A percentile compares a stretch with the other conserved stretches of the same genome.
phyloP scores from a whole-genome alignment of 2,329 filamentous ascomycete species.

The Nannizzia gypsea region DNA sequence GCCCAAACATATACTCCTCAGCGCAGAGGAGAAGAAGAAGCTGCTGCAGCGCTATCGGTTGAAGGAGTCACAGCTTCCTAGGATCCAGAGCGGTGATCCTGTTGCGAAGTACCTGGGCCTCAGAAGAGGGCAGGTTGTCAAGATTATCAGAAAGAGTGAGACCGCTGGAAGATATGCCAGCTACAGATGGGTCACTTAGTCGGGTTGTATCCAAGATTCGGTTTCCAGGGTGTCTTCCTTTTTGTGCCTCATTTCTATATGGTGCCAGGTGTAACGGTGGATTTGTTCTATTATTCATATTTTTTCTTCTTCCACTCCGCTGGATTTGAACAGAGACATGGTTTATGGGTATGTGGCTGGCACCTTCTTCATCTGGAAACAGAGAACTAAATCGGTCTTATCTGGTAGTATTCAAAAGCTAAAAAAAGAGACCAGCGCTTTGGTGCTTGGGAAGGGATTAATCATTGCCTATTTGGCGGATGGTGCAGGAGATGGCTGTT shows the following conservation, averaged over 20 bases:
- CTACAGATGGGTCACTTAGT: conserved; percentile 59
- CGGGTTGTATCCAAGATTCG: background rate
- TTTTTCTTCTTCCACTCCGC: background rate
- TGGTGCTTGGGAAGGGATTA: background rate
- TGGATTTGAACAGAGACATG: background rate
- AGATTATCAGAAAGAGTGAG: conserved; percentile 93
- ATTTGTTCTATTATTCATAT: background rate
- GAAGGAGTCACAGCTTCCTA: conserved; percentile 93
- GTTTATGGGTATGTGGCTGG: background rate
- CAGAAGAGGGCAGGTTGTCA: conserved; percentile 86
- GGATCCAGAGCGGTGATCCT: conserved; percentile 83
- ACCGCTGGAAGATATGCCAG: conserved; percentile 93
- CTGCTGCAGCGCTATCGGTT: conserved; percentile 81
- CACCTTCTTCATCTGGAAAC: background rate
- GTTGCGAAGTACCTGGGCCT: conserved; percentile 86
- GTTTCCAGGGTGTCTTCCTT: background rate
- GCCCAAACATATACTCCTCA: conserved; percentile 82
- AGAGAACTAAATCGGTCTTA: background rate
- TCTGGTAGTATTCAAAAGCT: background rate
- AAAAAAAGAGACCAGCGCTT: background rate
- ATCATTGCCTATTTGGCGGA: background rate
- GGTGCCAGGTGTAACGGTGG: conserved; percentile 1
- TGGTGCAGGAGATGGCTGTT: background rate
- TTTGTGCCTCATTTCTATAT: background rate
- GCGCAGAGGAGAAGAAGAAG: conserved; percentile 74